These are phyloP conservation scores for Gonapodya sp. DNA, from an alignment of 192 early-diverging fungal genomes.

Conservation along the genomic window DNA sequence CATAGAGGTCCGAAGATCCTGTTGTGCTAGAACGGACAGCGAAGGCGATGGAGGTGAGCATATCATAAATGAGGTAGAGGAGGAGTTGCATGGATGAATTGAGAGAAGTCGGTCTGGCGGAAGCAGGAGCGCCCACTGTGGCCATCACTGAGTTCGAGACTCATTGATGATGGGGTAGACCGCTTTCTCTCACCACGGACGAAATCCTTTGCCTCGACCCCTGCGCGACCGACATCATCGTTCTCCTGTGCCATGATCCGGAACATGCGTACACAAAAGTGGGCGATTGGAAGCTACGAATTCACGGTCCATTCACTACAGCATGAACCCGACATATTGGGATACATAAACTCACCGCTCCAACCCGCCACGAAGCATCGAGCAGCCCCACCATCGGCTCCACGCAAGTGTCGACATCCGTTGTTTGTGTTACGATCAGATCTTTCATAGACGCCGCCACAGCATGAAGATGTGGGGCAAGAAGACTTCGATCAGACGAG, in stretches of 20 bases:
- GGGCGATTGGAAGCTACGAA: not conserved
- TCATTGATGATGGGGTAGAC: too few relatives aligned
- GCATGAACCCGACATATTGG: not conserved
- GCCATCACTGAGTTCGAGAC: too few relatives aligned
- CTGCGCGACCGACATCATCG: not conserved
- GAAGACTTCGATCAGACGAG: not conserved
- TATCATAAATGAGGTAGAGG: not conserved
- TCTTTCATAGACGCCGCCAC: not conserved
- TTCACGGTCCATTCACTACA: not conserved
- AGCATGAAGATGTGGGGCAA: not conserved
- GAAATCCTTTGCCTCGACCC: not conserved
- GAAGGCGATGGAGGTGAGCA: not conserved
- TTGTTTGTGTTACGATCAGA: not conserved
- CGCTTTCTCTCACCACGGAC: not conserved
- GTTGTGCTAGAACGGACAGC: too few relatives aligned
- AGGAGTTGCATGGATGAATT: not conserved
- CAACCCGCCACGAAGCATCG: not conserved
- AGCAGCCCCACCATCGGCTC: not conserved
- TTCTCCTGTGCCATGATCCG: not conserved
- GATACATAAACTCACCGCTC: not conserved
- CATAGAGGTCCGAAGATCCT: not conserved
- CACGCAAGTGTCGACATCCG: not conserved
- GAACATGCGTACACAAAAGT: not conserved
- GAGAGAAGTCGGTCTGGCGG: not conserved
- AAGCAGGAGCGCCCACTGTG: not conserved